Evolutionary conservation across 495 filamentous ascomycete species (phyloP).

Genomic region (Penicillium mononematosum): DNA sequence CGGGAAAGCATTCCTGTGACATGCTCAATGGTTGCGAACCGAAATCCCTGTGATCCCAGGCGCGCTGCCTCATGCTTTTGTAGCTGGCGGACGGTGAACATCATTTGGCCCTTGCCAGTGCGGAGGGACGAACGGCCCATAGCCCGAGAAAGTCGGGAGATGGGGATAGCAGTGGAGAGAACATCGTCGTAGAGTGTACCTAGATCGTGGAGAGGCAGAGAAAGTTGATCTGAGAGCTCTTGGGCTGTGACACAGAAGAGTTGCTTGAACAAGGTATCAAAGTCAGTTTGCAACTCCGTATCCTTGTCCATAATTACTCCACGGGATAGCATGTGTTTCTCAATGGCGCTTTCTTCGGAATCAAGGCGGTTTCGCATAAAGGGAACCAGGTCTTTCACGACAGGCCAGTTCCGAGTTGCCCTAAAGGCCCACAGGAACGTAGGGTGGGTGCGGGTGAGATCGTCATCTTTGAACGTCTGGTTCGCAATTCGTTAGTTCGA

Average conservation of each 20-base stretch:
- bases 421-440: constrained; percentile 87
- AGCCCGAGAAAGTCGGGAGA: constrained; percentile 35
- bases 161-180: constrained; percentile 57
- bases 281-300: constrained; percentile 52
- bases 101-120: constrained; percentile 66
- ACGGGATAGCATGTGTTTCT: constrained; percentile 42
- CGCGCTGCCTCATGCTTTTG: constrained; percentile 55
- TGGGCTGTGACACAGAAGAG: constrained; percentile 80
- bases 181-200: constrained; percentile 81
- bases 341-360: constrained; percentile 29
- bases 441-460: constrained; percentile 72
- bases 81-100: constrained; percentile 75
- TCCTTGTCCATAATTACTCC: constrained; percentile 38
- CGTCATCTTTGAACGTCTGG: constrained; percentile 66
- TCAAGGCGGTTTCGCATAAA: constrained; percentile 64
- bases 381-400: constrained; percentile 63
- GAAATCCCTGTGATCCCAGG: constrained; percentile 70
- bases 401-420: constrained; percentile 71
- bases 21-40: constrained; percentile 68
- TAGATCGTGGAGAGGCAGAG: constrained; percentile 59
- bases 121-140: constrained; percentile 38
- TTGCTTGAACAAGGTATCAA: constrained; percentile 79
- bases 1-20: constrained; percentile 65
- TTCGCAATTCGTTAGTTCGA: not conserved
- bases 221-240: constrained; percentile 64